These are phyloP conservation scores for Amborella trichopoda DNA, from an alignment of 164 flowering plant species.

Conservation along the genomic window DNA sequence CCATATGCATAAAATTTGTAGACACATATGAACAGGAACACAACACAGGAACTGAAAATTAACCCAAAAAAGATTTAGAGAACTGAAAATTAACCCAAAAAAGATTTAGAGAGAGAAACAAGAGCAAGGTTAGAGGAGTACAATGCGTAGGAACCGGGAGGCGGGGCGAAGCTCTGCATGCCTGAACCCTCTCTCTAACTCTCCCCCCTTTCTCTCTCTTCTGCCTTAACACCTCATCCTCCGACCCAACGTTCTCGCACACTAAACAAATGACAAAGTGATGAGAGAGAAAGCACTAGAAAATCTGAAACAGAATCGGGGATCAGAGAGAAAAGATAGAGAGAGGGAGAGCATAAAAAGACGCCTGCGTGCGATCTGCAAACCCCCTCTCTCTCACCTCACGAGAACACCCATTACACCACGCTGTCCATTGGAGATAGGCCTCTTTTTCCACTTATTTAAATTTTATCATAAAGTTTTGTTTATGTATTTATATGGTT, in stretches of 20 bases:
- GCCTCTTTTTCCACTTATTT: no score
- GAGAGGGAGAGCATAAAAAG: background rate
- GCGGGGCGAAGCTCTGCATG: constrained; percentile 1
- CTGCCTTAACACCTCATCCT: background rate
- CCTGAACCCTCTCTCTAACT: background rate
- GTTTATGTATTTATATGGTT: no score
- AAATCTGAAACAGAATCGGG: background rate
- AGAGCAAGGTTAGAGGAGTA: background rate
- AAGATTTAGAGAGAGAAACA: background rate
- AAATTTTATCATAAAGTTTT: no score
- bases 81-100: background rate
- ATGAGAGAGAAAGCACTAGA: background rate
- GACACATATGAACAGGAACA: background rate
- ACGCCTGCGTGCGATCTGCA: no score
- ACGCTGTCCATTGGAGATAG: no score
- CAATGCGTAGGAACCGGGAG: background rate
- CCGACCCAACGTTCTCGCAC: background rate
- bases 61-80: background rate
- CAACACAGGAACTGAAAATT: background rate
- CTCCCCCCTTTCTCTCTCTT: background rate
- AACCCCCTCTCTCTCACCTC: no score
- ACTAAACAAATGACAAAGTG: background rate
- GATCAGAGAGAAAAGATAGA: background rate
- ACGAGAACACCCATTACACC: no score
- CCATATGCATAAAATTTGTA: background rate